Base-by-base conservation (phyloP, 129 eudicot species). In the Heracleum sosnowskyi region DNA sequence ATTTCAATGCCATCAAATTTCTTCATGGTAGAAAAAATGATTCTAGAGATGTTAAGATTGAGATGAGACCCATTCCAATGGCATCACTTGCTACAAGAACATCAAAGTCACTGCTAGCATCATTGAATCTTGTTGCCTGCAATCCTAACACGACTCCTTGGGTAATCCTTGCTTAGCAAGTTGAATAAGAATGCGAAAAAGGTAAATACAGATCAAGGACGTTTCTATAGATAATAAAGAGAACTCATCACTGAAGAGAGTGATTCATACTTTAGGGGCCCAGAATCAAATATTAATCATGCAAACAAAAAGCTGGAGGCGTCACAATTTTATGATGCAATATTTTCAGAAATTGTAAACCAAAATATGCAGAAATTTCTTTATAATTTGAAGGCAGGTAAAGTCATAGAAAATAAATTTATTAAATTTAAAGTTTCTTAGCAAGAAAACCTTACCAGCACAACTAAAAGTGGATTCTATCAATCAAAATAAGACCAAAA, bases 71-170 rank as follows among this genome's bases (percentile, higher is more conserved):
- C 98, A 95, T 95, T 77, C 98, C 98, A 83, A 95, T 87, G 80
- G 98, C 98, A 86, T 95, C 98, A 85, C 96, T 95, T 37, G 98
- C 97, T 64, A 95, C 98, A 63, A 95, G 98, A 86, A 95, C 96
- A 85, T 91, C 98, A 82, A 95, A 95, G 79, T 90, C 96, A 82
- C 89, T 91, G 79, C 89, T 83, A 73, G 88, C 93, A 86, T 95
- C 98, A 69, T 95, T 95, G 86, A 95, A 95, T 92, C 85, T 95
- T 66, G 92, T 90, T 39, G 98, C 98, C 98, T 95, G 96, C 86
- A 87, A 63, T 88, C 78, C 86, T 86, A 79, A 90, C 79, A 46
- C 83, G 64, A 69, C 75, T 80, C 60, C 79, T 85, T 74, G 79
- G 84, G 82, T 37, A 49, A 17, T 69, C 31, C 35, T 37, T 84